These are phyloP conservation scores for Magnusiomyces tetraspermus DNA, from an alignment of 1,139 yeast species.

Conservation along the genomic window DNA sequence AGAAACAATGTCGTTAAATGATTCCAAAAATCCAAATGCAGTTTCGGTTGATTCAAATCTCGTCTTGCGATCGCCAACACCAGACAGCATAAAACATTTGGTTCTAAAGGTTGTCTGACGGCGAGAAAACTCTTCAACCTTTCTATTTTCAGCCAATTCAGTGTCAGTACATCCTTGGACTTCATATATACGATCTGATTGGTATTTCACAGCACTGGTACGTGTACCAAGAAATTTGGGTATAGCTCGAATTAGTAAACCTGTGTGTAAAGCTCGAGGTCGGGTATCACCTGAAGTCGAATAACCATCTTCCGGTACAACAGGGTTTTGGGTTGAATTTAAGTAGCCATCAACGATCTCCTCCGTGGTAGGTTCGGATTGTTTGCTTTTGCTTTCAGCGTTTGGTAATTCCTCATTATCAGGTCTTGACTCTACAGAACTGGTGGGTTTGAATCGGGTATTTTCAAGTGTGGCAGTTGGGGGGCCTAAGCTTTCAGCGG, in stretches of 20 bases:
- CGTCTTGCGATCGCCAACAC: not conserved
- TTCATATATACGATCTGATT: not conserved
- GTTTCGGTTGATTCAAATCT: not conserved
- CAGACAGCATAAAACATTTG: not conserved
- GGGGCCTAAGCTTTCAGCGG: not conserved
- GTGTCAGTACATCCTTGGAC: not conserved
- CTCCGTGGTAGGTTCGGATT: not conserved
- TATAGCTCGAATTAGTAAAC: not conserved
- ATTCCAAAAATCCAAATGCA: not conserved
- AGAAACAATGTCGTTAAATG: not conserved
- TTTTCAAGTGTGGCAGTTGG: not conserved
- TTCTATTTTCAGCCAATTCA: not conserved
- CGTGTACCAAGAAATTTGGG: not conserved
- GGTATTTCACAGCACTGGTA: not conserved
- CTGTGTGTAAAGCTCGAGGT: not conserved
- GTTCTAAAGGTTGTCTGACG: not conserved
- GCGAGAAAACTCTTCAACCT: not conserved
- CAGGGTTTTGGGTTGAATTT: no score
- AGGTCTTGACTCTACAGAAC: not conserved
- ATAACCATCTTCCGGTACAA: no score
- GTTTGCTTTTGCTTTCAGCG: not conserved
- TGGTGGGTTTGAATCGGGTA: not conserved
- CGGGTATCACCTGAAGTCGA: not conserved
- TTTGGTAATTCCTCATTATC: not conserved
- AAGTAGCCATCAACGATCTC: no score